Evolutionary conservation across 2,329 filamentous ascomycete genomes (phyloP).

Genomic region (Colletotrichum musicola): DNA sequence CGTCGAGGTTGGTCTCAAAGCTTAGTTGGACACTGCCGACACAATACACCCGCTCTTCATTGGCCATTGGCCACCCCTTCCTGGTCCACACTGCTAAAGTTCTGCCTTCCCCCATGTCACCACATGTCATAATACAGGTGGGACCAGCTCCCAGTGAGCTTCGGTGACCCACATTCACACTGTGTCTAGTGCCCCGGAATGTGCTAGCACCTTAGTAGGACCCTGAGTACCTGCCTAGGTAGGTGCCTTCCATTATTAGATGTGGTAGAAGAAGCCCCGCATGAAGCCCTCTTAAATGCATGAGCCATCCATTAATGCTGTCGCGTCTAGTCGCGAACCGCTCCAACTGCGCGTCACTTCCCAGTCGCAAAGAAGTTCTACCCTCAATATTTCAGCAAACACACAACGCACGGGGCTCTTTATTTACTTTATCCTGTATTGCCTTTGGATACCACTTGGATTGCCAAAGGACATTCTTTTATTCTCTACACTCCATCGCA

Average conservation of each 20-base stretch:
- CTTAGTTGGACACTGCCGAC: conserved; percentile 12
- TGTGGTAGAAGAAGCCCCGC: neutral
- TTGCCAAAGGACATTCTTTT: neutral
- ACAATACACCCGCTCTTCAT: conserved; percentile 10
- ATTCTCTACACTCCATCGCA: neutral
- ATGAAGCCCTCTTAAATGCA: conserved; percentile 17
- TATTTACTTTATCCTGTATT: neutral
- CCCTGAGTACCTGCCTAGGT: too few species aligned
- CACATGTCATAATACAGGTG: conserved; percentile 36
- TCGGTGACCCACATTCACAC: too few species aligned
- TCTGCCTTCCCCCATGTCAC: conserved; percentile 24
- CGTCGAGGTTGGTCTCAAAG: conserved; percentile 32
- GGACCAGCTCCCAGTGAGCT: conserved; percentile 7
- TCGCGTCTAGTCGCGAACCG: conserved; percentile 33
- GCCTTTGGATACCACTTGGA: neutral
- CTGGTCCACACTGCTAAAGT: neutral
- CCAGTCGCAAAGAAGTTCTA: neutral
- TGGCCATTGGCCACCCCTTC: conserved; percentile 25
- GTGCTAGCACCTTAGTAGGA: too few species aligned
- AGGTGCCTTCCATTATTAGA: too few species aligned
- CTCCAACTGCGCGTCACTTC: conserved; percentile 27
- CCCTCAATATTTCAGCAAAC: neutral
- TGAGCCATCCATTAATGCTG: conserved; percentile 25
- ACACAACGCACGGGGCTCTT: neutral
- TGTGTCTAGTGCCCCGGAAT: conserved; percentile 15